Evolutionary conservation across 2,329 filamentous ascomycete species (phyloP).

Genomic region (Ceratocystiopsis brevicomis): DNA sequence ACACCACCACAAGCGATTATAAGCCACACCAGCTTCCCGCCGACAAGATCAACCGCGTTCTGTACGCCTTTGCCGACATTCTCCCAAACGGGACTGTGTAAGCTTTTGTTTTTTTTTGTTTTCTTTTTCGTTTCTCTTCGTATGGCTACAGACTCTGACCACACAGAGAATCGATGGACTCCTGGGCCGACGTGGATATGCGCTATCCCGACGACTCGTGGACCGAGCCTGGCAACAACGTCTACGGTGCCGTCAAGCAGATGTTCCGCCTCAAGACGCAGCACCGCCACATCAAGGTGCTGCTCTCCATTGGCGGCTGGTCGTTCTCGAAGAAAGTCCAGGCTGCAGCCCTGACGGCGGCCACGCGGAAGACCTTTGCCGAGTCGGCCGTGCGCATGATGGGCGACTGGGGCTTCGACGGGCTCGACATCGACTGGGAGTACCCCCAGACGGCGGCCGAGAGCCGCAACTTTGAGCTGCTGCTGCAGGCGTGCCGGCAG

Average conservation of each 20-base stretch:
- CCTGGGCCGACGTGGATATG: constrained; percentile 54
- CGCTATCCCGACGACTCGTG: constrained; percentile 49
- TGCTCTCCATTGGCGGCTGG: constrained; percentile 83
- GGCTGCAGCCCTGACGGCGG: constrained; percentile 38
- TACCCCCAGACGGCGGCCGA: constrained; percentile 37
- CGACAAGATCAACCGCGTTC: constrained; percentile 67
- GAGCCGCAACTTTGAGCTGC: constrained; percentile 35
- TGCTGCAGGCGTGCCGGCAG: constrained; percentile 30
- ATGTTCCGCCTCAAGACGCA: constrained; percentile 64
- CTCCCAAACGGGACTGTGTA: no score
- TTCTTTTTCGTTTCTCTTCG: no score
- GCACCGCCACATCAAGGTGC: constrained; percentile 67
- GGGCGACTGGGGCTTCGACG: constrained; percentile 62
- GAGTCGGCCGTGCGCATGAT: constrained; percentile 54
- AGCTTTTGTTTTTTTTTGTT: no score
- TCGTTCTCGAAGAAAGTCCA: constrained; percentile 75
- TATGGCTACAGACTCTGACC: no score
- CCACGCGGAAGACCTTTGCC: constrained; percentile 55
- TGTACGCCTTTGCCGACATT: constrained; percentile 85
- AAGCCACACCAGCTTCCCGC: constrained; percentile 62
- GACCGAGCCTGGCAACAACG: constrained; percentile 57
- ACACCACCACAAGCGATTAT: no score
- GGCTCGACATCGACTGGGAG: constrained; percentile 39
- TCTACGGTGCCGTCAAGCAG: constrained; percentile 82
- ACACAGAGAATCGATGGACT: constrained; percentile 46